Evolutionary conservation across 208 protist species (phyloP), one percentile per base, ranked within the genome.

Genomic region (Leishmania aethiopica): DNA sequence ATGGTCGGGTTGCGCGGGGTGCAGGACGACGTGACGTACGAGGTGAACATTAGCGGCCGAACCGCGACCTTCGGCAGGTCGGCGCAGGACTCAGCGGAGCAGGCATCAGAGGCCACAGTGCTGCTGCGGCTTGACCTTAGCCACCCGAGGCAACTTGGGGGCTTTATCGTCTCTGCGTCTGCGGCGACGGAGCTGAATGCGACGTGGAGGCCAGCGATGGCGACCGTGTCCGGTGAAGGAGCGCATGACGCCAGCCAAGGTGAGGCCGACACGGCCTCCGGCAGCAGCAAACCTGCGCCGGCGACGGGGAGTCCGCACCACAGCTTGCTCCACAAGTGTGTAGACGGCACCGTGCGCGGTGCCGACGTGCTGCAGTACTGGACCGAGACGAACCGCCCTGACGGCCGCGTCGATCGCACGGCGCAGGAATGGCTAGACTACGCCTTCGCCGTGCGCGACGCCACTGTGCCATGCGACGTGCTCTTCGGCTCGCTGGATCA

Each of bases 391-490:
- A 94, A 96, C 78, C 88, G 89, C 22, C 92, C 91, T 3, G 92
- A 95, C 73, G 90, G 88, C 42, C 82, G 64, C 13, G 88, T 89
- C 5, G 91, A 86, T 40, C 85, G 64, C 57, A 93, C 94, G 2
- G 88, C 86, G 32, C 79, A 80, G n/a, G 92, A 93, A 85, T 97
- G 94, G 94, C 47, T 91, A 15, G 86, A 89, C 72, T 97, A 97
- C 84, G 88, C 89, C 73, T 71, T 82, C 13, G 85, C 83, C 7
- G 87, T 93, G 37, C 75, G 81, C 22, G 84, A 92, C 35, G 72
- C 72, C 28, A 35, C 69, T 3, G 88, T 96, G 22, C 78, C 86
- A 40, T 97, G 94, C 79, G 94, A 97, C 75, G 89, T 94, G 1
- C 90, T 95, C 42, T 96, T 97, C 75, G 35, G 75, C 49, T 95